Percentiles rank a stretch among this genome's conserved stretches.
phyloP scores from a whole-genome alignment of 768 basidiomycete genomes.

The Leucocoprinus birnbaumii region DNA sequence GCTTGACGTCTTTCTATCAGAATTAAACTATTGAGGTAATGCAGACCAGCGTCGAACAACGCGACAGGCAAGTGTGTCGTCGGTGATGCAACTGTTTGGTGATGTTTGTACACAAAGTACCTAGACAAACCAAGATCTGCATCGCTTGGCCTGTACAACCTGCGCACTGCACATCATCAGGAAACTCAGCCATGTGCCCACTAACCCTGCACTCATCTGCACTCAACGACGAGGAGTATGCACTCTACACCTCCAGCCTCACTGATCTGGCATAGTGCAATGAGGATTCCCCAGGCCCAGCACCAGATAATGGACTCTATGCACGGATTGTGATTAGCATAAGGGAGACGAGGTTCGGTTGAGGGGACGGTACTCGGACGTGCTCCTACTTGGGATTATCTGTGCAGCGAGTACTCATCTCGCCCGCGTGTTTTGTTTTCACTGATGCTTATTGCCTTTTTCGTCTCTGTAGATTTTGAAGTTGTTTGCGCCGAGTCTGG shows the following conservation, averaged over 20 bases:
- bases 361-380: constrained; percentile 60
- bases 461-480: constrained; percentile 51
- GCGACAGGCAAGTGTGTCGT: no score
- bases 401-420: neutral
- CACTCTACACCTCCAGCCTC: constrained; percentile 60
- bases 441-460: neutral
- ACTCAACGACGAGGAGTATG: constrained; percentile 71
- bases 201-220: constrained; percentile 73
- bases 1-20: no score
- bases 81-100: no score
- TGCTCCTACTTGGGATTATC: no score
- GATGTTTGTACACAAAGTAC: no score
- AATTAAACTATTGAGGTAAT: no score
- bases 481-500: constrained; percentile 57
- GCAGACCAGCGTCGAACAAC: no score
- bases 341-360: constrained; percentile 78
- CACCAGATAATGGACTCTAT: constrained; percentile 29
- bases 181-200: no score
- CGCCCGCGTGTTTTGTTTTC: no score
- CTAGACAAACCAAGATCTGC: no score
- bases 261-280: constrained; percentile 43
- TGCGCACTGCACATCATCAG: no score
- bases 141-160: no score
- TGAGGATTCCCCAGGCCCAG: constrained; percentile 28
- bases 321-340: constrained; percentile 52